These are phyloP conservation scores for Wickerhamomyces pijperi DNA, from an alignment of 805 yeast species.

Conservation along the genomic window DNA sequence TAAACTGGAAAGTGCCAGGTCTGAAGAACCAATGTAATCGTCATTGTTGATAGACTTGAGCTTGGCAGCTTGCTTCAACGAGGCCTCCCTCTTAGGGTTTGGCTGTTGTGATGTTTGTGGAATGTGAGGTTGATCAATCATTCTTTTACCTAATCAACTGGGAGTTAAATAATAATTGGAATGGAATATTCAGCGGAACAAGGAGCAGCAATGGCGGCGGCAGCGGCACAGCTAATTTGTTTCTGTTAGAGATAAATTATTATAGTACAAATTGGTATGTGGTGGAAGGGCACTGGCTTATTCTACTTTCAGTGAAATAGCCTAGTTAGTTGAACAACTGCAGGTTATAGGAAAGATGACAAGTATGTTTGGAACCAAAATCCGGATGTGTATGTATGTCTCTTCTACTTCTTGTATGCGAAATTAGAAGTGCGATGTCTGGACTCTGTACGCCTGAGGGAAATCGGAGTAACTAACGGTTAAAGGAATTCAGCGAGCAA, in stretches of 20 bases:
- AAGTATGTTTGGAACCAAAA: no score
- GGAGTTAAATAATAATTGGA: not conserved
- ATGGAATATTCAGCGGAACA: not conserved
- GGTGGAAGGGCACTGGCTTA: no score
- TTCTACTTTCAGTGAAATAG: no score
- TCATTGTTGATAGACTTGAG: constrained; percentile 1
- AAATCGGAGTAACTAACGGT: no score
- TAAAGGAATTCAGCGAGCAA: not conserved
- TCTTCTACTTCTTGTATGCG: no score
- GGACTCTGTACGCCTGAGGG: not conserved
- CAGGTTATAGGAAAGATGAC: no score
- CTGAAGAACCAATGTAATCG: constrained; percentile 32
- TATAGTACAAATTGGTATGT: no score
- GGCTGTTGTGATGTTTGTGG: not conserved
- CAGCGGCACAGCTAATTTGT: no score
- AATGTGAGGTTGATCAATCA: not conserved
- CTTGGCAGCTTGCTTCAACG: not conserved
- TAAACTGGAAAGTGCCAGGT: constrained; percentile 44
- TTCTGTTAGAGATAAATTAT: no score
- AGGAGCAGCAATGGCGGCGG: not conserved
- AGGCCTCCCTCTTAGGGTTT: not conserved
- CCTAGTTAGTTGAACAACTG: no score
- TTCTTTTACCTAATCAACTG: no score
- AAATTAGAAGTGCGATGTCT: not conserved
- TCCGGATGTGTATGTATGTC: no score